phyloP scores from a whole-genome alignment of 1,284 basidiomycete genomes.

The Sporisorium reilianum region DNA sequence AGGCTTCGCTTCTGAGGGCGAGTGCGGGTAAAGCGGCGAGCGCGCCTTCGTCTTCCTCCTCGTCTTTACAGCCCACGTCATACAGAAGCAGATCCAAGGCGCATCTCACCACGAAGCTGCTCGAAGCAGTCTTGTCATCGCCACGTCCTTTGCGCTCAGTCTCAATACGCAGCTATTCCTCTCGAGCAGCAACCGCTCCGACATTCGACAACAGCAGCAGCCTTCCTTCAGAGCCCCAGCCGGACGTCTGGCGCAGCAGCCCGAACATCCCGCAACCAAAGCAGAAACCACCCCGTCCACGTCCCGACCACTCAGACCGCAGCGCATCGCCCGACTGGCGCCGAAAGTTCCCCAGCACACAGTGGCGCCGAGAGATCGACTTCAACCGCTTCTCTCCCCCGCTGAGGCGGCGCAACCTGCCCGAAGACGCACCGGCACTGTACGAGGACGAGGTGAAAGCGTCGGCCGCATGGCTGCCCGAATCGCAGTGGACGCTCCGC shows the following conservation, averaged over 20 bases:
- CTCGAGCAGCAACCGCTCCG: slow-evolving; percentile 11
- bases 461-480: slow-evolving; percentile 30
- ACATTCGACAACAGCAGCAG: background rate
- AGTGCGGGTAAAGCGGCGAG: background rate
- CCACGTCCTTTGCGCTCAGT: background rate
- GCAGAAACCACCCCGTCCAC: background rate
- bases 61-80: background rate
- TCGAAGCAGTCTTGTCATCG: too few species aligned
- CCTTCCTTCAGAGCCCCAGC: background rate
- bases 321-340: slow-evolving; percentile 20
- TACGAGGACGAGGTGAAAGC: slow-evolving; percentile 42
- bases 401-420: slow-evolving; percentile 19
- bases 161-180: slow-evolving; percentile 14
- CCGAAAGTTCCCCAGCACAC: slow-evolving; percentile 28
- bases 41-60: slow-evolving; percentile 13
- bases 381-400: slow-evolving; percentile 35
- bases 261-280: background rate
- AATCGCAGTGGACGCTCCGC: slow-evolving; percentile 16
- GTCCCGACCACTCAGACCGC: background rate
- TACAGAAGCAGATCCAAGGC: background rate
- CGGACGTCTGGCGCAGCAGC: slow-evolving; percentile 1
- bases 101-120: background rate
- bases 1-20: background rate
- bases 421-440: slow-evolving; percentile 36
- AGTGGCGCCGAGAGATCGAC: slow-evolving; percentile 41